Conservation (phyloP, 305 asterid genomes). For the Ajuga reptans region DNA sequence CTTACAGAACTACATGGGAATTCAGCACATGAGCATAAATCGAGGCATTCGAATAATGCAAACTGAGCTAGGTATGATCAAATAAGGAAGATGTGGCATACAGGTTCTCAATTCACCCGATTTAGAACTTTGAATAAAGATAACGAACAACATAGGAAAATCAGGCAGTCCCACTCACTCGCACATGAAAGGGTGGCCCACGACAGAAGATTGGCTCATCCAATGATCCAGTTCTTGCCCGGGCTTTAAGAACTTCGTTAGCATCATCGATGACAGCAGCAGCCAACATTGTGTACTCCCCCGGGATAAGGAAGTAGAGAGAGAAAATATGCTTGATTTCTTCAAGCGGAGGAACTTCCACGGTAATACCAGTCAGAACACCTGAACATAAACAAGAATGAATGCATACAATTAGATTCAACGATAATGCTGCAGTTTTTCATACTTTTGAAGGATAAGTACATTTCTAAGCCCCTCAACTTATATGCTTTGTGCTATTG, state of each 20-base stretch:
- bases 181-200: slow-evolving; percentile 87
- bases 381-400: slow-evolving; percentile 38
- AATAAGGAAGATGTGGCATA: neutral
- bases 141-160: neutral
- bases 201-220: slow-evolving; percentile 90
- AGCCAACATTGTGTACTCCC: slow-evolving; percentile 80
- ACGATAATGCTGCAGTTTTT: neutral
- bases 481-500: too few species aligned
- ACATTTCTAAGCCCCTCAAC: too few species aligned
- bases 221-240: slow-evolving; percentile 57
- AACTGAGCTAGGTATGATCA: neutral
- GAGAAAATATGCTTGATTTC: slow-evolving; percentile 72
- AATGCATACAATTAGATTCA: neutral
- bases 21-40: neutral
- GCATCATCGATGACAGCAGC: slow-evolving; percentile 89
- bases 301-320: slow-evolving; percentile 84
- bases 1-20: neutral
- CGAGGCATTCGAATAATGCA: neutral
- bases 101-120: neutral
- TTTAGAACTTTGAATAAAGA: neutral
- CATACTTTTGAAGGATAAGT: too few species aligned
- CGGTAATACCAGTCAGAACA: slow-evolving; percentile 56
- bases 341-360: slow-evolving; percentile 82
- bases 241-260: slow-evolving; percentile 77
- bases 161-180: slow-evolving; percentile 67